Percentiles rank a stretch among this genome's conserved stretches.
These are phyloP conservation scores for Hirschioporus abietinus DNA, from an alignment of 768 basidiomycete genomes.

Conservation along the genomic window DNA sequence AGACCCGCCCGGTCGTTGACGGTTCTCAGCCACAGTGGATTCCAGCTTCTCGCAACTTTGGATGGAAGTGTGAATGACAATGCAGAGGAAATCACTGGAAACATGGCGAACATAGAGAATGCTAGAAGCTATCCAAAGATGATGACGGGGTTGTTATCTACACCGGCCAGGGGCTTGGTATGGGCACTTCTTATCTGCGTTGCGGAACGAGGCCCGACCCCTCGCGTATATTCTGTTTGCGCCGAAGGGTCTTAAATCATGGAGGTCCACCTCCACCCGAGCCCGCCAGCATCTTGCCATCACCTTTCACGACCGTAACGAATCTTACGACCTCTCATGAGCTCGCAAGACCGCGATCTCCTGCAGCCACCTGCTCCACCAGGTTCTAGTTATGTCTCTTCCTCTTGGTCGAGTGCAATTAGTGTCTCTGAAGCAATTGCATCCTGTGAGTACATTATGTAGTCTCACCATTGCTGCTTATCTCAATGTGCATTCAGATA, in stretches of 20 bases:
- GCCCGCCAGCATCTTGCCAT: neutral
- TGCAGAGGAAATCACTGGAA: neutral
- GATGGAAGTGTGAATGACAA: neutral
- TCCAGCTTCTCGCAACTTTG: neutral
- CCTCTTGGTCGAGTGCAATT: slow-evolving; percentile 42
- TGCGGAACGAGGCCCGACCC: neutral
- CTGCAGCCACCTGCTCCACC: slow-evolving; percentile 22
- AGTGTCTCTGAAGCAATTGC: slow-evolving; percentile 50
- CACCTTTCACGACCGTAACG: neutral
- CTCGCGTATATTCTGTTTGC: neutral
- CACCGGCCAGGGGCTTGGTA: neutral
- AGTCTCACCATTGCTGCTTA: too few relatives aligned
- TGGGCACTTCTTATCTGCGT: neutral
- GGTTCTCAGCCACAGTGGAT: neutral
- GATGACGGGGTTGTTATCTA: neutral
- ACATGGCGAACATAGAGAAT: neutral
- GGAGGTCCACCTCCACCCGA: neutral
- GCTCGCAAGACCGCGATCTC: slow-evolving; percentile 13
- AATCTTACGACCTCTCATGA: slow-evolving; percentile 19
- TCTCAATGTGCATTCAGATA: slow-evolving; percentile 38
- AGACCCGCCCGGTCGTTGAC: neutral
- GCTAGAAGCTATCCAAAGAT: neutral
- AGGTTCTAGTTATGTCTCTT: slow-evolving; percentile 33
- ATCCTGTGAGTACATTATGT: slow-evolving; percentile 42
- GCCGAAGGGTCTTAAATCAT: neutral